Evolutionary conservation across 805 yeast species (phyloP).

Genomic region (Blastobotrys peoriensis): DNA sequence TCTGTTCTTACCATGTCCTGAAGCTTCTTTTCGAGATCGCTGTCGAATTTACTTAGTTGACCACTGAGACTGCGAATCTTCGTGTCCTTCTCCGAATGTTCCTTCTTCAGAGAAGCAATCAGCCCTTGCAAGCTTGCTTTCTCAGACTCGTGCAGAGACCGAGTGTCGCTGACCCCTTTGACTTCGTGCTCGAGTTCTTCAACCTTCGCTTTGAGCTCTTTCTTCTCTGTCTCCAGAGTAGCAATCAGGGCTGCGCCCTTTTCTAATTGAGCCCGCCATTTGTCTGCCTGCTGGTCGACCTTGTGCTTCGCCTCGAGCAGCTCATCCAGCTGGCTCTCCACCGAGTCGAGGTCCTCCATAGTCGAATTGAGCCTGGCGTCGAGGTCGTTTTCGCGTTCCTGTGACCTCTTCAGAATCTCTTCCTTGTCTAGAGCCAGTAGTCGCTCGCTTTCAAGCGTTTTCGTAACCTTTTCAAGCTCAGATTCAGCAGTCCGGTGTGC

Average conservation of each 20-base stretch:
- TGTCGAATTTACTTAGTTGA: constrained; percentile 26
- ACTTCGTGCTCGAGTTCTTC: constrained; percentile 28
- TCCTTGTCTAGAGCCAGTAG: constrained; percentile 43
- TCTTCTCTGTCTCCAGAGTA: constrained; percentile 32
- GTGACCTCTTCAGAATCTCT: constrained; percentile 38
- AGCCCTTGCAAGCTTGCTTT: constrained; percentile 19
- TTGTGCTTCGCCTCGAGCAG: constrained; percentile 29
- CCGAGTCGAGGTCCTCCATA: constrained; percentile 28
- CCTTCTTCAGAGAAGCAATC: constrained; percentile 18
- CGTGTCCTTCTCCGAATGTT: constrained; percentile 26
- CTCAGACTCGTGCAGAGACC: constrained; percentile 15
- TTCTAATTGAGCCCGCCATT: constrained; percentile 30
- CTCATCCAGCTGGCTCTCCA: constrained; percentile 28
- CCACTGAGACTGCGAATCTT: constrained; percentile 25
- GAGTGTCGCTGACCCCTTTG: constrained; percentile 17
- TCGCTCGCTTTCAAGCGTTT: constrained; percentile 36
- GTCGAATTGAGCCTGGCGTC: constrained; percentile 28
- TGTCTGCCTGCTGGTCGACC: constrained; percentile 29
- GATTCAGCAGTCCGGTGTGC: constrained; percentile 22
- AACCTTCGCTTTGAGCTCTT: constrained; percentile 27
- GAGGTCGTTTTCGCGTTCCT: constrained; percentile 34
- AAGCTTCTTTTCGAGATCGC: constrained; percentile 20
- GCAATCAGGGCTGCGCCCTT: constrained; percentile 32
- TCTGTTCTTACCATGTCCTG: constrained; percentile 8
- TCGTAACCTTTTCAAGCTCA: constrained; percentile 28